Evolutionary conservation across 2,329 filamentous ascomycete species (phyloP).

Genomic region (Alternaria ventricosa): DNA sequence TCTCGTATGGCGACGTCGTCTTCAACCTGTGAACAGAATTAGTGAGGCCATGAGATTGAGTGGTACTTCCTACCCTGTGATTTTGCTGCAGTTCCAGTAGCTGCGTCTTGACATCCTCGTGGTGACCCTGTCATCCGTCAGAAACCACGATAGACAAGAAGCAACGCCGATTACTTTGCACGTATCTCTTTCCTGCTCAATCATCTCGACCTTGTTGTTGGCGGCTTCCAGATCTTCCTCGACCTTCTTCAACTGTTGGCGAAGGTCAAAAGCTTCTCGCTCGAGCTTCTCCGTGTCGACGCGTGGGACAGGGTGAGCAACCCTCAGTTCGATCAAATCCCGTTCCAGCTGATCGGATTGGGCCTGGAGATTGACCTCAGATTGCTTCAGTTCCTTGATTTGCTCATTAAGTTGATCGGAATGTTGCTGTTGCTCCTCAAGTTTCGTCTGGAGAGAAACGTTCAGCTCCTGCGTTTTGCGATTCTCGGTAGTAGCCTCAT

Average conservation of each 20-base stretch:
- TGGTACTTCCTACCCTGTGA: conserved; percentile 5
- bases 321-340: conserved; percentile 19
- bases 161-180: conserved; percentile 4
- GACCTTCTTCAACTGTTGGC: conserved; percentile 12
- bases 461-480: conserved; percentile 20
- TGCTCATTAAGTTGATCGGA: conserved; percentile 19
- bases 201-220: conserved; percentile 5
- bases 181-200: conserved; percentile 1
- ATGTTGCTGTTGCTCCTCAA: conserved; percentile 24
- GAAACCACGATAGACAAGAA: not conserved
- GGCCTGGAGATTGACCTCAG: conserved; percentile 18
- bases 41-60: not conserved
- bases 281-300: conserved; percentile 5
- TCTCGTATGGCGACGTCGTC: not conserved
- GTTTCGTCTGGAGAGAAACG: conserved; percentile 17
- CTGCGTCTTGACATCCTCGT: not conserved
- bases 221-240: conserved; percentile 17
- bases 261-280: conserved; percentile 15
- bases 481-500: conserved; percentile 24
- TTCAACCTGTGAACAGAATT: not conserved
- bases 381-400: conserved; percentile 6
- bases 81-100: not conserved
- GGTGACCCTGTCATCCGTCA: conserved; percentile 1
- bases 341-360: conserved; percentile 18
- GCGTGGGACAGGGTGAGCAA: not conserved